Conservation (phyloP, 495 filamentous ascomycete genomes). For the Paragyromitra xinjiangensis region DNA sequence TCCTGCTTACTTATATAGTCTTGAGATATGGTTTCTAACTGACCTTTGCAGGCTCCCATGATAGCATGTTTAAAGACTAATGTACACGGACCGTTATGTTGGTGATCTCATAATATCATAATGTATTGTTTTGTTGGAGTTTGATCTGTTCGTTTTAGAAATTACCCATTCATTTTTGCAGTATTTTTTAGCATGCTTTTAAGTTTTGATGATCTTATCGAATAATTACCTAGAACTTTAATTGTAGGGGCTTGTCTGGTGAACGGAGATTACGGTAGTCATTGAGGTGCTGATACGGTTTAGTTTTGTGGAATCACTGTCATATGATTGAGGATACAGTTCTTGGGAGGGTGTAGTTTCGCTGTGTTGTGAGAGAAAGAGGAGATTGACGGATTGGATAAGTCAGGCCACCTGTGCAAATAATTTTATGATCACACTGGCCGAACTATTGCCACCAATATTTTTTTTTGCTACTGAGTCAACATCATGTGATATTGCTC, state of each 20-base stretch:
- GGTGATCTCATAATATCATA: conserved; percentile 14
- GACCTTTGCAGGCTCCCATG: conserved; percentile 10
- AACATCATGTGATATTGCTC: not conserved
- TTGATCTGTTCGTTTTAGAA: conserved; percentile 20
- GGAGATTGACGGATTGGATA: no score
- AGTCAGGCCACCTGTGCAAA: not conserved
- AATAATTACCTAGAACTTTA: no score
- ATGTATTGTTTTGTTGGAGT: conserved; percentile 28
- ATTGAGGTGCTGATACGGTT: no score
- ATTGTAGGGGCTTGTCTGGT: no score
- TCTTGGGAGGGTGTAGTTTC: no score
- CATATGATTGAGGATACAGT: no score
- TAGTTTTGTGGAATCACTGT: no score
- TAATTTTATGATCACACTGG: not conserved
- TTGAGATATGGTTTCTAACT: conserved; percentile 5
- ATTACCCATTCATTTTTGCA: conserved; percentile 8
- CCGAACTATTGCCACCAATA: no score
- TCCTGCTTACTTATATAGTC: not conserved
- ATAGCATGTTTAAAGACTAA: not conserved
- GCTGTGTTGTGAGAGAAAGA: no score
- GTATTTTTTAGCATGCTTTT: conserved; percentile 11
- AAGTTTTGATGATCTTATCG: no score
- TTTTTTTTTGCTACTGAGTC: not conserved
- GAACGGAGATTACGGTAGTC: no score
- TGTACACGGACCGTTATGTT: conserved; percentile 7